Evolutionary conservation across 768 basidiomycete species (phyloP).

Genomic region (Cubamyces sp.): DNA sequence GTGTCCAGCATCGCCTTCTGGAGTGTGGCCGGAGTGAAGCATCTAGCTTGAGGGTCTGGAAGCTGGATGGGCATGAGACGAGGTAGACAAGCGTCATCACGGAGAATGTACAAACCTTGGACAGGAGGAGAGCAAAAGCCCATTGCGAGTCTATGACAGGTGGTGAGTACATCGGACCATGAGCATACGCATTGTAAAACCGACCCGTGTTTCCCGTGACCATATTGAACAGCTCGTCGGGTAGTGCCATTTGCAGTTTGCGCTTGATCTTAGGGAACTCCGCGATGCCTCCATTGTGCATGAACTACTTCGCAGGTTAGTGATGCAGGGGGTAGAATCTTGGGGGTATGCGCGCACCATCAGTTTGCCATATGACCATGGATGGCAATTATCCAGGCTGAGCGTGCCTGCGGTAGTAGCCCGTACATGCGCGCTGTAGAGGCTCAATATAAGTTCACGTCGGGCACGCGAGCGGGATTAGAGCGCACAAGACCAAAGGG

Average conservation of each 20-base stretch:
- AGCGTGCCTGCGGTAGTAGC: conserved; percentile 92
- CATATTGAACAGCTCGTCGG: conserved; percentile 83
- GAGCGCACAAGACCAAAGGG: conserved; percentile 86
- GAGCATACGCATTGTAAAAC: conserved; percentile 20
- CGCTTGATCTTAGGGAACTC: conserved; percentile 84
- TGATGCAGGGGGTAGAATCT: not conserved
- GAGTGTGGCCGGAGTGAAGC: conserved; percentile 72
- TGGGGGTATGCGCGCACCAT: conserved; percentile 61
- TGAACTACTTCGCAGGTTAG: conserved; percentile 61
- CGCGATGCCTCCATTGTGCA: conserved; percentile 96
- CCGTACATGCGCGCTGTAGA: conserved; percentile 82
- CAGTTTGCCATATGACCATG: conserved; percentile 88
- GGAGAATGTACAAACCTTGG: conserved; percentile 54
- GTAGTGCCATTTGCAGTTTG: conserved; percentile 69
- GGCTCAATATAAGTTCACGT: not conserved
- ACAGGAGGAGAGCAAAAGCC: conserved; percentile 92
- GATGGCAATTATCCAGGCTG: conserved; percentile 94
- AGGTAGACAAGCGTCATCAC: not conserved
- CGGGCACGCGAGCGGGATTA: not conserved
- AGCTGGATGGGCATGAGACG: conserved; percentile 50
- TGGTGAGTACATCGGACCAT: not conserved
- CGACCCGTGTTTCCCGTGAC: conserved; percentile 93
- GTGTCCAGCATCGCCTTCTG: conserved; percentile 89
- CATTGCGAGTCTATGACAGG: conserved; percentile 83
- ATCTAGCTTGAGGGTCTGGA: conserved; percentile 74